phyloP scores from a whole-genome alignment of 2,329 filamentous ascomycete genomes.

The Paraphaeosphaeria minitans region DNA sequence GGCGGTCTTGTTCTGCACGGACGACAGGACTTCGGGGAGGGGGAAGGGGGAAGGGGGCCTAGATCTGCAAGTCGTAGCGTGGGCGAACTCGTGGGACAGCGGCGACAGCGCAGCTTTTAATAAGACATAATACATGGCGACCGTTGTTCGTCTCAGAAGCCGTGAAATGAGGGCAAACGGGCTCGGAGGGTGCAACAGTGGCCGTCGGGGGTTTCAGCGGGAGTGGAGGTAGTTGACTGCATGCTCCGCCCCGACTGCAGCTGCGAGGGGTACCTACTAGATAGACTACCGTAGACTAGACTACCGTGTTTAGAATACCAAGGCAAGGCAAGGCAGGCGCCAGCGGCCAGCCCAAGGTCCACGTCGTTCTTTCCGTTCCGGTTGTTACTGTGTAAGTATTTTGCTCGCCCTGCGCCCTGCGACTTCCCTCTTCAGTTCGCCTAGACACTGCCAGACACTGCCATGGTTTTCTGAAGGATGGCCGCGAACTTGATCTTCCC shows the following conservation, averaged over 20 bases:
- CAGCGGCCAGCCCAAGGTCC: neutral
- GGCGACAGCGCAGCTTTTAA: constrained; percentile 1
- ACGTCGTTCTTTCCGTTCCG: neutral
- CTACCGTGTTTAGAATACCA: too few species aligned
- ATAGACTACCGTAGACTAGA: too few species aligned
- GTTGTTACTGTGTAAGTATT: too few species aligned
- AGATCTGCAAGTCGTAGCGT: neutral
- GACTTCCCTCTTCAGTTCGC: too few species aligned
- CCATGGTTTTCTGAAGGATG: neutral
- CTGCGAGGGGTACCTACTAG: neutral
- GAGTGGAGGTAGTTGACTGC: constrained; percentile 4
- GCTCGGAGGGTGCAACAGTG: constrained; percentile 8
- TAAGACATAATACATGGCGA: constrained; percentile 9
- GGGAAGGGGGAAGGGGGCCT: too few species aligned
- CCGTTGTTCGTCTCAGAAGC: constrained; percentile 13
- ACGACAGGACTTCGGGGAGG: neutral
- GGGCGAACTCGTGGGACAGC: constrained; percentile 6
- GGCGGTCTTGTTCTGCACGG: neutral
- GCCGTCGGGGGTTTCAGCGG: constrained; percentile 20
- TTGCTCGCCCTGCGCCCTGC: constrained; percentile 8
- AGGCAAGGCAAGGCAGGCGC: constrained; percentile 1
- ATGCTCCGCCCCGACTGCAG: neutral
- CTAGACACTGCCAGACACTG: too few species aligned
- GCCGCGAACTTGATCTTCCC: constrained; percentile 8
- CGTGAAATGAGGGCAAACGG: constrained; percentile 19